Base-by-base conservation (phyloP, 805 yeast genomes). In the Zygosaccharomyces bailii region DNA sequence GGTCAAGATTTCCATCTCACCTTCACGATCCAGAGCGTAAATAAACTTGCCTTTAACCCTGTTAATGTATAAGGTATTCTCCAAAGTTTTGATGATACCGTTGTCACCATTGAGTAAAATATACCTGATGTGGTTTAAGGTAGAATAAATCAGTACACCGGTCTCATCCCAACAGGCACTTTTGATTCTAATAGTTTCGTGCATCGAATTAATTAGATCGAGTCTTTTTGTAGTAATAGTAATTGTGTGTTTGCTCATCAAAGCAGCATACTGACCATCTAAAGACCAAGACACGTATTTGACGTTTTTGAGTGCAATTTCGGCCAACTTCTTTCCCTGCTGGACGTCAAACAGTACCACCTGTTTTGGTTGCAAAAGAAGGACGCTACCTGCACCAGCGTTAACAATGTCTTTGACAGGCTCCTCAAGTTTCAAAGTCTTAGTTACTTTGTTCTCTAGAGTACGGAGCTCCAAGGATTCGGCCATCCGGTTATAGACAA, bases 111-210 rank as follows among this genome's bases (percentile, higher is more conserved):
- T 93, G 61, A 91, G 73, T 60, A 93, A 73, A 37, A 91, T 84
- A 68, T 91, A 93, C 70, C 91, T 93, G 69, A 95, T 84, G 66
- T 93, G 99, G 70, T 91, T 91, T 66, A 93, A 75, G 5, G 99
- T 93, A 16, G 97, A 84, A 69, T 91, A 93, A 54, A 93, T 75
- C 64, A 93, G 76, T 24, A 95, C 96, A 42, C 91, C 91, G 39
- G 86, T 73, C 56, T 89, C 96, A 66, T 93, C 98, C 97, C 97
- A 93, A 14, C 96, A 87, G 37, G 96, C 97, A 70, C 95, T 82
- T 72, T 93, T 93, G 60, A 93, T 88, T 65, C 99, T 76, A 55
- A 93, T 93, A 3, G 98, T 91, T 72, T 93, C 99, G 64, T 89
- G 97, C 79, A 89, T 76, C 1, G 95, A 80, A 43, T 91, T 81